Conservation (phyloP, 2,329 filamentous ascomycete species). For the Alternaria tenuissima region DNA sequence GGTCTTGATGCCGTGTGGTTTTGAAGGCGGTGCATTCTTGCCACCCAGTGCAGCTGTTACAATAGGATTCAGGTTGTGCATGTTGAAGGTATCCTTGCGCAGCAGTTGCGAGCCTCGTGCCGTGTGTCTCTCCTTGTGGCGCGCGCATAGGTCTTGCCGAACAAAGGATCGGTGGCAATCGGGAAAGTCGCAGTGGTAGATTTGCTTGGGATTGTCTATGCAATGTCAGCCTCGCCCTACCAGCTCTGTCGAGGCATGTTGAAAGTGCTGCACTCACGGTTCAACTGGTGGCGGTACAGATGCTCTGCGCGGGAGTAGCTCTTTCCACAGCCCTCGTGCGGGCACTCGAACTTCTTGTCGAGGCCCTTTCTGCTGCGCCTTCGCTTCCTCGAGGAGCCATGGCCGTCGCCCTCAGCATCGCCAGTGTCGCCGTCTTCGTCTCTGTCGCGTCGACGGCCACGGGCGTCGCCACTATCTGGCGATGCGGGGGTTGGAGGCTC, state of each 20-base stretch:
- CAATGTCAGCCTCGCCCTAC: slow-evolving; percentile 18
- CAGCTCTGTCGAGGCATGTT: background rate
- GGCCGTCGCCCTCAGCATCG: slow-evolving; percentile 40
- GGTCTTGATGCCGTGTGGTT: slow-evolving; percentile 24
- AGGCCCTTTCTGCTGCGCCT: slow-evolving; percentile 78
- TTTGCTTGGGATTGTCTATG: slow-evolving; percentile 88
- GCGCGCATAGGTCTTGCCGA: slow-evolving; percentile 88
- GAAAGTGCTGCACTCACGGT: slow-evolving; percentile 67
- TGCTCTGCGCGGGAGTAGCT: slow-evolving; percentile 97
- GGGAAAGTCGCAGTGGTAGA: slow-evolving; percentile 91
- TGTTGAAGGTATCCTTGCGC: slow-evolving; percentile 71
- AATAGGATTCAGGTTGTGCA: slow-evolving; percentile 59
- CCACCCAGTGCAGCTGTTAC: slow-evolving; percentile 50
- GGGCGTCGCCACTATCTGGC: slow-evolving; percentile 44
- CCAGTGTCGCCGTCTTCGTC: slow-evolving; percentile 39
- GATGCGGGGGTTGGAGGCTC: slow-evolving; percentile 47
- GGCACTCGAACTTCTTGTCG: slow-evolving; percentile 77
- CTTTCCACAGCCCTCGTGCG: slow-evolving; percentile 87
- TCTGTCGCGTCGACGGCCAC: slow-evolving; percentile 51
- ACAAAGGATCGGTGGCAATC: slow-evolving; percentile 92
- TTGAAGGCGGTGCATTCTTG: slow-evolving; percentile 38
- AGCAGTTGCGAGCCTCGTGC: slow-evolving; percentile 77
- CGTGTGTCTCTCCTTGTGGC: slow-evolving; percentile 60
- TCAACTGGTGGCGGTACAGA: slow-evolving; percentile 94
- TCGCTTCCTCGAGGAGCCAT: slow-evolving; percentile 60